These are phyloP conservation scores for Oehlia diaphana DNA, from an alignment of 192 early-diverging fungal genomes.

Conservation along the genomic window DNA sequence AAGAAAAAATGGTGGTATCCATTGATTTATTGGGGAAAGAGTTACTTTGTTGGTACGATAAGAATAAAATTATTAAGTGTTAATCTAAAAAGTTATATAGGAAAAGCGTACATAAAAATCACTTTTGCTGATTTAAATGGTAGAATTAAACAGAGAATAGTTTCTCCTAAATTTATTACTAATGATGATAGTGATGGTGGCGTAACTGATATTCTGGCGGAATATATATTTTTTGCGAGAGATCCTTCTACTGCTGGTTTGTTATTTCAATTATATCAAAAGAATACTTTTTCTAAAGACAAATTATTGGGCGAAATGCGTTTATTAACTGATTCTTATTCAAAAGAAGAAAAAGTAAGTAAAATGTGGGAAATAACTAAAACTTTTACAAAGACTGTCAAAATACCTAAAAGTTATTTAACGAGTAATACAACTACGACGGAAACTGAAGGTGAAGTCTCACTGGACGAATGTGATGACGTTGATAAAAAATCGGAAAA, in stretches of 20 bases:
- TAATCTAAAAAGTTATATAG: neutral
- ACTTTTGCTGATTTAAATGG: conserved; percentile 21
- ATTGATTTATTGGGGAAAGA: conserved; percentile 7
- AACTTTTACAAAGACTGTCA: conserved; percentile 21
- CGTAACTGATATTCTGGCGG: neutral
- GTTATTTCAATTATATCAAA: conserved; percentile 26
- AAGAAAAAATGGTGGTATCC: conserved; percentile 28
- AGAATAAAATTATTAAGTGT: neutral
- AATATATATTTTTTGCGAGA: conserved; percentile 26
- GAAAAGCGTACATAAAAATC: conserved; percentile 10
- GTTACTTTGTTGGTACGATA: conserved; percentile 20
- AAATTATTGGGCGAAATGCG: conserved; percentile 24
- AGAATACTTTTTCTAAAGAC: conserved; percentile 15
- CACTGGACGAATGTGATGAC: neutral
- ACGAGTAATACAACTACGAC: neutral
- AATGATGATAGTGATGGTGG: no score
- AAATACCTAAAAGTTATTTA: neutral
- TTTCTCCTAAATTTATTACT: neutral
- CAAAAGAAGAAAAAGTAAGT: conserved; percentile 8
- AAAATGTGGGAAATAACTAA: conserved; percentile 30
- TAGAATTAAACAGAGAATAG: neutral
- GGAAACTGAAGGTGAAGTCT: conserved; percentile 3
- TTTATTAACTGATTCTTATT: conserved; percentile 19
- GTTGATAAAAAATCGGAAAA: neutral
- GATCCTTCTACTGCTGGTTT: conserved; percentile 3